phyloP scores from a whole-genome alignment of 805 yeast species.

The Yarrowia bubula region DNA sequence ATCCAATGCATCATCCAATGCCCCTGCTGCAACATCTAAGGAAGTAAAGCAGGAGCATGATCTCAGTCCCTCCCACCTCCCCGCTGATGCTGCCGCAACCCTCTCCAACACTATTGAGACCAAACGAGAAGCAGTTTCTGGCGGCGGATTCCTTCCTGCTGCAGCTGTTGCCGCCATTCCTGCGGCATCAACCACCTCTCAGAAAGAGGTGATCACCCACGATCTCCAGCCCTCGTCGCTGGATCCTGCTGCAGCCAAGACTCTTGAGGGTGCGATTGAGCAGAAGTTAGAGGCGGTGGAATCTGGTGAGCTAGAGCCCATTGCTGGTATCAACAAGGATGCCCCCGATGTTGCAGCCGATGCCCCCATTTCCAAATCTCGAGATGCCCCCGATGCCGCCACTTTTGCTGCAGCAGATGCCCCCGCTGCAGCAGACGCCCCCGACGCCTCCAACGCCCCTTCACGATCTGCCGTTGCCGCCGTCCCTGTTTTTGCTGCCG shows the following conservation, averaged over 20 bases:
- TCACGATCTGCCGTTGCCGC: no score
- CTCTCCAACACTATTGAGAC: not conserved
- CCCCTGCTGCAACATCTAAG: not conserved
- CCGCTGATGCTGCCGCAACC: not conserved
- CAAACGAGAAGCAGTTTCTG: conserved; percentile 1
- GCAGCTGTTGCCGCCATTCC: not conserved
- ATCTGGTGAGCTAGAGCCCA: not conserved
- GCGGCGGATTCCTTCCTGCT: not conserved
- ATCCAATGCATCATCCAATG: not conserved
- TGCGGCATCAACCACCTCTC: not conserved
- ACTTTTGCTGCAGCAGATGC: not conserved
- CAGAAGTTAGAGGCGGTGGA: not conserved
- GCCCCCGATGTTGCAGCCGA: not conserved
- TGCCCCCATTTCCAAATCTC: not conserved
- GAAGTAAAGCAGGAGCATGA: not conserved
- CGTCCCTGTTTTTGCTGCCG: not conserved
- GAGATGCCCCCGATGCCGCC: not conserved
- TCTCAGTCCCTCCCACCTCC: not conserved
- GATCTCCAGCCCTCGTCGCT: conserved; percentile 2
- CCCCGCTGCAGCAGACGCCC: not conserved
- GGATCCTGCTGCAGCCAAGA: not conserved
- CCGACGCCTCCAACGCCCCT: no score
- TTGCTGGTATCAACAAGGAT: not conserved
- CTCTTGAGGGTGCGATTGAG: not conserved
- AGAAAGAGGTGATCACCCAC: not conserved